These are phyloP conservation scores for Gossypium longicalyx DNA, from an alignment of 345 rosid genomes.

Conservation along the genomic window DNA sequence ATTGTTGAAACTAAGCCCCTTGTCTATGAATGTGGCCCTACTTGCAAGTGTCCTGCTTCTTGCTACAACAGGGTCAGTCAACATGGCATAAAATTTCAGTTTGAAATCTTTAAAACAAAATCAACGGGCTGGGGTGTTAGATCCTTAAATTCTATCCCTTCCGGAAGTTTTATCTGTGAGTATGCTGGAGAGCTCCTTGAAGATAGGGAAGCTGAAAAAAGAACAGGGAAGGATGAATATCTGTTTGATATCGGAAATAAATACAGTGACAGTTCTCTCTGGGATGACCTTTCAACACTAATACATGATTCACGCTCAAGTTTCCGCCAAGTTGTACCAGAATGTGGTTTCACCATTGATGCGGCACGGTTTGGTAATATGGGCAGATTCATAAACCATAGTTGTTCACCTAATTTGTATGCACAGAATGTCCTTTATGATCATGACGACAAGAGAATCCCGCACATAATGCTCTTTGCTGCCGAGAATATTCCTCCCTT, in stretches of 20 bases:
- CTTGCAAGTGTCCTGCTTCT: conserved; percentile 67
- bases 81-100: conserved; percentile 62
- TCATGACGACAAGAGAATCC: conserved; percentile 64
- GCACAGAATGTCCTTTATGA: conserved; percentile 87
- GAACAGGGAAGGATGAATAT: conserved; percentile 70
- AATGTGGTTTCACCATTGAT: conserved; percentile 68
- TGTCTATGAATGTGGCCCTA: conserved; percentile 82
- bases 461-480: conserved; percentile 88
- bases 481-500: conserved; percentile 82
- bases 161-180: conserved; percentile 85
- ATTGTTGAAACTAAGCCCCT: conserved; percentile 55
- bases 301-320: conserved; percentile 39
- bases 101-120: conserved; percentile 78
- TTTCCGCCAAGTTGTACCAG: conserved; percentile 32
- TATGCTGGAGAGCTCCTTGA: conserved; percentile 78
- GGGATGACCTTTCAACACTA: conserved; percentile 40
- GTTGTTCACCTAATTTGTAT: conserved; percentile 88
- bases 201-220: conserved; percentile 66
- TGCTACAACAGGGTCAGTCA: conserved; percentile 79
- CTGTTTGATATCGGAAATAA: conserved; percentile 66
- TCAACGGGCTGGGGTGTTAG: conserved; percentile 94
- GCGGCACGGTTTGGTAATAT: conserved; percentile 65
- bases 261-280: conserved; percentile 36
- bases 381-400: conserved; percentile 87
- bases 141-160: conserved; percentile 65